Percentiles rank a stretch among this genome's conserved stretches.
phyloP scores from a whole-genome alignment of 176 grass and related monocot genomes.

The Carex parvula region DNA sequence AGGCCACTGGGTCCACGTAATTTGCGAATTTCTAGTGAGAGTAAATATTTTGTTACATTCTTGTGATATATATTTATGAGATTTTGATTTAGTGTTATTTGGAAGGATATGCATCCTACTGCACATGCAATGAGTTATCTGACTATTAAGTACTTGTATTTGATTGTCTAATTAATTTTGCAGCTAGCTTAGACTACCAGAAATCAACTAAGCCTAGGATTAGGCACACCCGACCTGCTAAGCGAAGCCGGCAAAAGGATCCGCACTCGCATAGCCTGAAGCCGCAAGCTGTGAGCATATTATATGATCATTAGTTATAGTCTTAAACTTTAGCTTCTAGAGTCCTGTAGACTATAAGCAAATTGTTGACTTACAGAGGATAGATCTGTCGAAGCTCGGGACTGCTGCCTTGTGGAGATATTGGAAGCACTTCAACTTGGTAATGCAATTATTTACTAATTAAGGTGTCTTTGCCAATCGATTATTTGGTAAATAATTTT shows the following conservation, averaged over 20 bases:
- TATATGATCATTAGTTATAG: neutral
- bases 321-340: neutral
- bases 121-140: neutral
- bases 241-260: conserved; percentile 27
- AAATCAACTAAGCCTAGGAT: conserved; percentile 44
- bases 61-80: neutral
- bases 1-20: neutral
- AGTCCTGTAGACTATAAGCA: conserved; percentile 3
- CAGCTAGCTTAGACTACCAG: conserved; percentile 43
- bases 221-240: conserved; percentile 28
- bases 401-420: conserved; percentile 47
- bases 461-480: neutral
- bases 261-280: conserved; percentile 22
- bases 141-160: conserved; percentile 9
- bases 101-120: neutral
- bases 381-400: conserved; percentile 47
- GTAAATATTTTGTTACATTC: neutral
- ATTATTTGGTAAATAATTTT: neutral
- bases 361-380: conserved; percentile 30
- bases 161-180: conserved; percentile 1
- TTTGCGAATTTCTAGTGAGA: neutral
- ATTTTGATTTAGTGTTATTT: neutral
- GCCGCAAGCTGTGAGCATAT: conserved; percentile 32
- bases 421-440: conserved; percentile 54
- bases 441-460: conserved; percentile 21